phyloP scores from a whole-genome alignment of 306 rosid genomes.

The Dryas octopetala region DNA sequence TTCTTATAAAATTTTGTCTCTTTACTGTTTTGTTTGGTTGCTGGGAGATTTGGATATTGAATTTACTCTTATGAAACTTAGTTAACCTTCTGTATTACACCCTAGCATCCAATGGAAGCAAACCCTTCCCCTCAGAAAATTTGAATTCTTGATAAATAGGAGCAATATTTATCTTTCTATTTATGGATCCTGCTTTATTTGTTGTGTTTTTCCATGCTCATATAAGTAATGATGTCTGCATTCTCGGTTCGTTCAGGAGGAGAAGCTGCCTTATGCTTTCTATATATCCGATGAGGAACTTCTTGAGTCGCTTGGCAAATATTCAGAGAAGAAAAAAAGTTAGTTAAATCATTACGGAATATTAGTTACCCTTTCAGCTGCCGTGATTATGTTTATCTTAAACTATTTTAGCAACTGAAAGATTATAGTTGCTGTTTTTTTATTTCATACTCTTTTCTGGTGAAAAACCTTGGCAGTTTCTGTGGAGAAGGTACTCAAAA shows the following conservation, averaged over 20 bases:
- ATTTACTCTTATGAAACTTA: no score
- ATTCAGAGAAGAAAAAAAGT: slow-evolving; percentile 85
- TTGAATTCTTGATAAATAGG: no score
- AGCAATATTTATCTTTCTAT: not conserved
- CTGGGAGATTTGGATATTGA: not conserved
- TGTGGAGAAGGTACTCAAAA: slow-evolving; percentile 86
- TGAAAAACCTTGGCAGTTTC: slow-evolving; percentile 56
- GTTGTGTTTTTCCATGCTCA: no score
- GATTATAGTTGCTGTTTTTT: not conserved
- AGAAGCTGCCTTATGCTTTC: slow-evolving; percentile 85
- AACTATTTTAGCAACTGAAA: not conserved
- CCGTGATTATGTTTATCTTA: not conserved
- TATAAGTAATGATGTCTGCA: not conserved
- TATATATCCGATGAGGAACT: slow-evolving; percentile 82
- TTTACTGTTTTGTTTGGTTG: not conserved
- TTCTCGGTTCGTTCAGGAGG: slow-evolving; percentile 55
- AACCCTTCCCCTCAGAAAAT: no score
- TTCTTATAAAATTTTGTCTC: not conserved
- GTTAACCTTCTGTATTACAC: no score
- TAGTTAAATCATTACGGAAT: slow-evolving; percentile 12
- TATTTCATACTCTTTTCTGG: slow-evolving; percentile 10
- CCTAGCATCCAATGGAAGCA: no score
- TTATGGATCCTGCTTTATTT: not conserved
- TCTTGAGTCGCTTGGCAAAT: slow-evolving; percentile 60
- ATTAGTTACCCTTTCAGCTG: not conserved